These are phyloP conservation scores for Podospora australis DNA, from an alignment of 495 filamentous ascomycete genomes.

Conservation along the genomic window DNA sequence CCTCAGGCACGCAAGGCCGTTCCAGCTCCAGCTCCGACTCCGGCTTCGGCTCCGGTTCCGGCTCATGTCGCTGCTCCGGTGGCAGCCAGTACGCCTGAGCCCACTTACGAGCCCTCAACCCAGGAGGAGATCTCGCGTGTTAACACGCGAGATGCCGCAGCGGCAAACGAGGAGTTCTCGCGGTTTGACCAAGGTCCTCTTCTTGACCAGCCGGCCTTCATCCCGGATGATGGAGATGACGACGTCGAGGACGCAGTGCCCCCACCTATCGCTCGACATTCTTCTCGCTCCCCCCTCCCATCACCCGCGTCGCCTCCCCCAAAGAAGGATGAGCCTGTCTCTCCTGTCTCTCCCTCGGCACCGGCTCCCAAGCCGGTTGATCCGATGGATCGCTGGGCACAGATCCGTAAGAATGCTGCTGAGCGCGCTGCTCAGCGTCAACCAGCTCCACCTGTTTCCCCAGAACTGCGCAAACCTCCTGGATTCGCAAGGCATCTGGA, in stretches of 20 bases:
- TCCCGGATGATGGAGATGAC: conserved; percentile 59
- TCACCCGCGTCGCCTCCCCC: conserved; percentile 11
- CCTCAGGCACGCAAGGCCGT: conserved; percentile 2
- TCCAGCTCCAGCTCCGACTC: too few species aligned
- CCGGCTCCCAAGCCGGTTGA: conserved; percentile 22
- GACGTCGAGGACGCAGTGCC: conserved; percentile 39
- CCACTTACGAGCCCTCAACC: conserved; percentile 45
- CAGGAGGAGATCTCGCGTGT: conserved; percentile 53
- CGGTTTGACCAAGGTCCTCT: conserved; percentile 89
- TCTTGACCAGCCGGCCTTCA: conserved; percentile 76
- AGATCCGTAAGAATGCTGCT: conserved; percentile 90
- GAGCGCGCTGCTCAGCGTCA: conserved; percentile 58
- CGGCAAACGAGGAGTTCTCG: conserved; percentile 66
- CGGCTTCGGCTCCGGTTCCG: conserved; percentile 4
- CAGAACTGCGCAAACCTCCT: conserved; percentile 24
- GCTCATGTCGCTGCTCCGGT: conserved; percentile 14
- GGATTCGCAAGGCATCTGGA: conserved; percentile 50
- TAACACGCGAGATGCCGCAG: conserved; percentile 57
- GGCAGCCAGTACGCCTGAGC: conserved; percentile 21
- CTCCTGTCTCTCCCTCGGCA: conserved; percentile 19
- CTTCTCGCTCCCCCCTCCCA: conserved; percentile 21
- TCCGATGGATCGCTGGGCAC: conserved; percentile 76
- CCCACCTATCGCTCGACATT: conserved; percentile 34
- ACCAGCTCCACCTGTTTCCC: conserved; percentile 52
- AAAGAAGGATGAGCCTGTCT: conserved; percentile 13